Evolutionary conservation across 2,329 filamentous ascomycete genomes (phyloP), one percentile per base, ranked within the genome.

Genomic region (Pseudogymnoascus sp.): DNA sequence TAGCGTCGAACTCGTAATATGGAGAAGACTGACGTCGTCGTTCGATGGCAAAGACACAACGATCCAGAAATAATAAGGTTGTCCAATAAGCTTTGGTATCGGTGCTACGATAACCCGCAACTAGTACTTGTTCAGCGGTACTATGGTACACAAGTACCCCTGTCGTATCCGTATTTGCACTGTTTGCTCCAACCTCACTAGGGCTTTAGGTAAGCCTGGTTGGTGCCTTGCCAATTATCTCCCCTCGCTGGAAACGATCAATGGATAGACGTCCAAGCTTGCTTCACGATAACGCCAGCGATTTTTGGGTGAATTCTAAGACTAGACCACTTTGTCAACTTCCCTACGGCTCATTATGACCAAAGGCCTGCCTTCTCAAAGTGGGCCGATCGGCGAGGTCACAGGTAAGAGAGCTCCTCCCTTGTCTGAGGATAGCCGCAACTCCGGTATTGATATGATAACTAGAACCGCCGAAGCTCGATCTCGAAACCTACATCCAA

Each of bases 401-500:
- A 56, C 50, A 33, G 50, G 50, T 56, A 56, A 56, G 50, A 56
- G 29, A 56, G 29, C 50, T 56, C 50, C 50, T 56, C 50, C 50
- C 50, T 2, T 56, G 50, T 56, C 29, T 19, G 8, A n/a, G 13
- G 11, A 33, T 33, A 19, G 26, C 50, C 10, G 50, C 29, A 14
- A 33, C 26, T 19, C 8, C 21, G 24, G 44, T 62, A 7, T 24
- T 62, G 61, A 62, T 56, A 29, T 40, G 37, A 35, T 61, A 59
- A 56, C 29, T 61, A 93, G 90, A 91, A 59, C 76, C 84, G 6
- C 93, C 93, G 8, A 96, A 93, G 73, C 88, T 97, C 69, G 95
- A 97, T 71, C 83, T 99, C 44, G 91, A 97, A 65, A 85, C 89
- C 38, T 97, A 97, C 75, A 89, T 96, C 60, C 82, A 88, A 68